Evolutionary conservation across 1,284 basidiomycete genomes (phyloP).

Genomic region (Phenoliferia sp.): DNA sequence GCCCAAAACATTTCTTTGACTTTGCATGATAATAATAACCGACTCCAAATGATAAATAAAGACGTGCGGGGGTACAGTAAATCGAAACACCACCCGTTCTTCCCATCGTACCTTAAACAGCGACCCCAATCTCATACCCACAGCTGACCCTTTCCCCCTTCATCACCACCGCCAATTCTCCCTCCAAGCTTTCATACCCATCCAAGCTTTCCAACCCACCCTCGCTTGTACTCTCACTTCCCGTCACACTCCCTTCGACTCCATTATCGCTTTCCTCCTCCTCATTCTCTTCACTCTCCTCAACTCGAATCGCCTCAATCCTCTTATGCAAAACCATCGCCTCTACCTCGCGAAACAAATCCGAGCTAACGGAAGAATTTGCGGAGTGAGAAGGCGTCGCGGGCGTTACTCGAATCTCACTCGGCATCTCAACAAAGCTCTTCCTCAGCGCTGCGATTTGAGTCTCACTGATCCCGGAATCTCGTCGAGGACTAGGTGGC

Average conservation of each 20-base stretch:
- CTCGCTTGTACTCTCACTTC: neutral
- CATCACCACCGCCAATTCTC: conserved; percentile 24
- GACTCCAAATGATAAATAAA: too few relatives aligned
- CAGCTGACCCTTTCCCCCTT: conserved; percentile 29
- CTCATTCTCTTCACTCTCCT: neutral
- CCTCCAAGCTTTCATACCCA: neutral
- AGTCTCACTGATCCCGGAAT: neutral
- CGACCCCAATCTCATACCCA: conserved; percentile 26
- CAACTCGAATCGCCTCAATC: neutral
- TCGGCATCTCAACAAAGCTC: neutral
- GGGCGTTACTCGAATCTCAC: neutral
- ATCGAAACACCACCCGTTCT: too few relatives aligned
- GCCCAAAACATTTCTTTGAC: too few relatives aligned
- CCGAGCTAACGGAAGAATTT: neutral
- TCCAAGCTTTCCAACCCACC: conserved; percentile 3
- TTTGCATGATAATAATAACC: too few relatives aligned
- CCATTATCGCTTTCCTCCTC: neutral
- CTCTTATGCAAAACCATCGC: neutral
- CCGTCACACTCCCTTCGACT: neutral
- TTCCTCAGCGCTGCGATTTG: neutral
- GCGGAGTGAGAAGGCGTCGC: neutral
- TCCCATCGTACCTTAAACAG: conserved; percentile 21
- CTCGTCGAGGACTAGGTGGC: neutral
- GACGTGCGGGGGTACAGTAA: too few relatives aligned
- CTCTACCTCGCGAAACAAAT: neutral